phyloP scores from a whole-genome alignment of 1,284 basidiomycete species.

The Leccinum variabile region DNA sequence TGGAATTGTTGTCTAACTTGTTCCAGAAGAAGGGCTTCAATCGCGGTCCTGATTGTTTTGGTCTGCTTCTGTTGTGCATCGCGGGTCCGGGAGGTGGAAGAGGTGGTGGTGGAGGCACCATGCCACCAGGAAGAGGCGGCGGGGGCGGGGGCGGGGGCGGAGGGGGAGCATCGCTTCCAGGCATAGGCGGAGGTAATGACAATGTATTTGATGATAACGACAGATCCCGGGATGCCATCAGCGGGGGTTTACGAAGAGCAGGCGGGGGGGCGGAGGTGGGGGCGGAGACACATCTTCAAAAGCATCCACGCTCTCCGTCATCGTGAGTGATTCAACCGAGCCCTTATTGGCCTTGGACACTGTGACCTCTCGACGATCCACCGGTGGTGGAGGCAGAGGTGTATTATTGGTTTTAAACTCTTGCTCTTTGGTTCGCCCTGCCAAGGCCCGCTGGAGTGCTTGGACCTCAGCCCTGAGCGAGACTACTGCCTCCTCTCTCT shows the following conservation, averaged over 20 bases:
- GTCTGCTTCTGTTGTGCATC: conserved; percentile 35
- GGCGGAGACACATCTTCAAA: conserved; percentile 9
- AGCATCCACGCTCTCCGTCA: conserved; percentile 3
- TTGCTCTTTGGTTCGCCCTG: conserved; percentile 61
- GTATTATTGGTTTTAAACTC: conserved; percentile 69
- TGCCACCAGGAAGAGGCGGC: conserved; percentile 12
- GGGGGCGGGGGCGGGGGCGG: conserved; percentile 28
- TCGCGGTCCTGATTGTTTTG: conserved; percentile 43
- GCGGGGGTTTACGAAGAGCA: conserved; percentile 11
- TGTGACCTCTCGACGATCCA: conserved; percentile 22
- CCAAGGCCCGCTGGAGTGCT: conserved; percentile 51
- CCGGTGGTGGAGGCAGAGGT: conserved; percentile 60
- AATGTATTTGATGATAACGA: conserved; percentile 14
- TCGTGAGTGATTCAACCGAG: conserved; percentile 2
- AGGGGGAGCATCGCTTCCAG: conserved; percentile 11
- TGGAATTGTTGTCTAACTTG: conserved; percentile 55
- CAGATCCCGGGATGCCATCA: conserved; percentile 16
- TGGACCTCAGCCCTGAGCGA: conserved; percentile 53
- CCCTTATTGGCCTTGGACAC: conserved; percentile 28
- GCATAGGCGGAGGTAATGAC: conserved; percentile 15
- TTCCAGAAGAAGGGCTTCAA: conserved; percentile 92
- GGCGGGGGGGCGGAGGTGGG: conserved; percentile 13
- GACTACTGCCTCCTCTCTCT: conserved; percentile 70
- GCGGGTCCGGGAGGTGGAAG: conserved; percentile 29
- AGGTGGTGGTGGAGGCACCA: conserved; percentile 2